A percentile compares a stretch with the other conserved stretches of the same genome.
Conservation (phyloP, 129 eudicot genomes). For the Dittrichia graveolens region DNA sequence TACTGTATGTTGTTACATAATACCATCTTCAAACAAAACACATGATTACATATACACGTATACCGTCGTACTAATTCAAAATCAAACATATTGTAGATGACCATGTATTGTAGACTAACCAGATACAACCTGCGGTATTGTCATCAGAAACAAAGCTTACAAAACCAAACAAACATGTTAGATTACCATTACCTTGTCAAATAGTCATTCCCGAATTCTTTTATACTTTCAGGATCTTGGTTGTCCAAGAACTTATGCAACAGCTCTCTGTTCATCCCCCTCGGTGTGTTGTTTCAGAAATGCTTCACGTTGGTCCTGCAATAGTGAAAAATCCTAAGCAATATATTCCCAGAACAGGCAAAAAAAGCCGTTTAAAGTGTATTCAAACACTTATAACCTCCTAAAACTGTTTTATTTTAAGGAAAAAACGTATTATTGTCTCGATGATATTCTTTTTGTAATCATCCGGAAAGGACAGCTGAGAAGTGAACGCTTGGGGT, state of each 20-base stretch:
- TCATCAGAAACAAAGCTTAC: conserved; percentile 22
- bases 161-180: conserved; percentile 11
- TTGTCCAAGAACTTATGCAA: conserved; percentile 23
- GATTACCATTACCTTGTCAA: conserved; percentile 26
- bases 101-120: conserved; percentile 19
- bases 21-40: conserved; percentile 20
- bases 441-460: neutral
- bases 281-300: conserved; percentile 26
- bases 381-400: neutral
- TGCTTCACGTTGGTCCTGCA: conserved; percentile 24
- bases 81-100: conserved; percentile 29
- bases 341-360: neutral
- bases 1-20: conserved; percentile 22
- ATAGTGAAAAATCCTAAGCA: neutral
- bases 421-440: too few species aligned
- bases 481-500: neutral
- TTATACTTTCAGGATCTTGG: neutral
- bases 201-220: conserved; percentile 3
- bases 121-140: neutral
- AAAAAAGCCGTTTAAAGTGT: neutral
- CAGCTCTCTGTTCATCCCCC: conserved; percentile 29
- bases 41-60: conserved; percentile 39
- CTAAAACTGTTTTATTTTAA: neutral
- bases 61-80: conserved; percentile 28
- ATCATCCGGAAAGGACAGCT: neutral